Base-by-base conservation (phyloP, 2,329 filamentous ascomycete genomes). In the Aspergillus niger region DNA sequence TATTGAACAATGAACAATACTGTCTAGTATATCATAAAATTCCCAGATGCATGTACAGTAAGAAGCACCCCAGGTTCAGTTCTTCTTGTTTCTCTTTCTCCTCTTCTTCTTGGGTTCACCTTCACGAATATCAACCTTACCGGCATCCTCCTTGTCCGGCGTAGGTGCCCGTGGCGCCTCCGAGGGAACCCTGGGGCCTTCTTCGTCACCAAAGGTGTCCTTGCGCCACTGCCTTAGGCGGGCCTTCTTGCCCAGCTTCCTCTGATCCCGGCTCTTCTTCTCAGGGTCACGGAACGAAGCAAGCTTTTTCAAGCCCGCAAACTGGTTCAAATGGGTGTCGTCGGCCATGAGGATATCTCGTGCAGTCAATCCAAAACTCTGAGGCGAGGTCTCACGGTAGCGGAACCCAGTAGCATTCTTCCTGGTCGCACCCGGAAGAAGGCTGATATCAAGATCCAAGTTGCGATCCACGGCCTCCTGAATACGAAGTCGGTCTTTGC, bases 311-410 rank as follows among this genome's bases (percentile, higher is more conserved):
- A 99, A 81, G 6, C 95, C 94, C 5, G 89, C 94, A 72, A 90
- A 99, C 66, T 93, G 84, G 76, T 99, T 99, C 65, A 99, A 86
- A 57, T 89, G 87, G 50, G 86, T 82, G 79, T 99, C 95, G 48
- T 89, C 90, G 0, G 93, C 91, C 66, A 96, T 92, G 36, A 99
- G 85, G 69, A 99, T 98, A 76, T 99, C 95, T 63, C 89, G 86
- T 1, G 93, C 83, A 0, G 91, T 96, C 71, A 99, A 87, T 60
- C 95, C 95, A 73, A 96, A 99, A 11, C 90, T 87, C 58, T 90
- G 89, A 1, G 95, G 94, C 0, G 91, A 96, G 2, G 94, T 97
- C 74, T 97, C 93, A 71, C 95, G 91, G 81, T 99, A 99, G 59
- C 91, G 89, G 86, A 99, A 99, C 30, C 77, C 73, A 28, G 80